Evolutionary conservation across 1,139 yeast species (phyloP).

Genomic region (Suhomyces panamericanus): DNA sequence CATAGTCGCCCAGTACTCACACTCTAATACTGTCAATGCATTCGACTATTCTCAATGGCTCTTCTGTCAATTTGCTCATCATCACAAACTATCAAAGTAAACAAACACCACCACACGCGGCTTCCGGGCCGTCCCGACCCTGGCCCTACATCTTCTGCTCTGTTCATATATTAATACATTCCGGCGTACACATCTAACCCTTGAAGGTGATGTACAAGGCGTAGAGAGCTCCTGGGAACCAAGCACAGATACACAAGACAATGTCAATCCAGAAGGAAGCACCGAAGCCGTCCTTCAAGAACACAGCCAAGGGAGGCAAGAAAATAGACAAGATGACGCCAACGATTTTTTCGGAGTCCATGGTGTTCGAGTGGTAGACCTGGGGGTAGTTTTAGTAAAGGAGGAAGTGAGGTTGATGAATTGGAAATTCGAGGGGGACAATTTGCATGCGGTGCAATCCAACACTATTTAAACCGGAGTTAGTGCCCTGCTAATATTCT

Average conservation of each 20-base stretch:
- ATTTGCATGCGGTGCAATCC: not conserved
- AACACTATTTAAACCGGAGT: conserved; percentile 2
- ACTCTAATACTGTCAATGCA: no score
- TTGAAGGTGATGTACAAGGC: conserved; percentile 62
- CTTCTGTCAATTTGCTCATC: no score
- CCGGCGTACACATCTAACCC: conserved; percentile 15
- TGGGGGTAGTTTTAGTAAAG: not conserved
- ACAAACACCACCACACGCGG: no score
- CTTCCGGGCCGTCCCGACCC: not conserved
- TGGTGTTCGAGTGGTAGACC: conserved; percentile 15
- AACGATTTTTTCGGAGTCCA: conserved; percentile 47
- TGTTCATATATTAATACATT: not conserved
- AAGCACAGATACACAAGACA: conserved; percentile 59
- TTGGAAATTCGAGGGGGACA: not conserved
- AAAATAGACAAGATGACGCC: conserved; percentile 53
- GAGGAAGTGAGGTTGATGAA: not conserved
- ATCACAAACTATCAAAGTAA: no score
- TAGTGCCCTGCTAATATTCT: not conserved
- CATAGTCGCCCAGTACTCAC: no score
- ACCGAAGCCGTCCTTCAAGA: conserved; percentile 62
- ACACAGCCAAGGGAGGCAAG: conserved; percentile 74
- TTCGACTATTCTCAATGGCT: no score
- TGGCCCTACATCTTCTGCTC: not conserved
- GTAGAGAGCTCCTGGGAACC: conserved; percentile 78
- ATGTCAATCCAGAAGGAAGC: conserved; percentile 62